These are phyloP conservation scores for Kokia cookei DNA, from an alignment of 441 rosid genomes.

Conservation along the genomic window DNA sequence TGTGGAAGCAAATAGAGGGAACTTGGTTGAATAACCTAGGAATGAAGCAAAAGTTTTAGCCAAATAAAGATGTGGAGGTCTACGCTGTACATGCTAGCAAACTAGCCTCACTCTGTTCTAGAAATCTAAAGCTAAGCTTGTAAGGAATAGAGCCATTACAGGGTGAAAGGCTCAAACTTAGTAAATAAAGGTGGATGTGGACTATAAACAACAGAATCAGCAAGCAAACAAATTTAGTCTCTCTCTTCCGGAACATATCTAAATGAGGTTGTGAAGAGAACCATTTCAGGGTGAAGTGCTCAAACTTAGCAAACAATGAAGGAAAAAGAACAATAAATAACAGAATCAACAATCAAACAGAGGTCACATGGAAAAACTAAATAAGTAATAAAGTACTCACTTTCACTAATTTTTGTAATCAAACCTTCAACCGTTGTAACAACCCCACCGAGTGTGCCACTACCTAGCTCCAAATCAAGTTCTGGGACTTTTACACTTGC, in stretches of 20 bases:
- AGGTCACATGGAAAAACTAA: background rate
- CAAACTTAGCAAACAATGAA: background rate
- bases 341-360: background rate
- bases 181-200: background rate
- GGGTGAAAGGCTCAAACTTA: background rate
- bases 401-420: constrained; percentile 87
- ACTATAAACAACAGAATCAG: background rate
- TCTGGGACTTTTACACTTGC: constrained; percentile 79
- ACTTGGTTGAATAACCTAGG: background rate
- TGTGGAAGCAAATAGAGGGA: background rate
- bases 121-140: background rate
- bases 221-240: background rate
- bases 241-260: background rate
- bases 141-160: background rate
- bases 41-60: background rate
- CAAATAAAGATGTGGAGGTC: background rate
- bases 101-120: background rate
- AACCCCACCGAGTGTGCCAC: constrained; percentile 91
- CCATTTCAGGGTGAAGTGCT: background rate
- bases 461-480: constrained; percentile 82
- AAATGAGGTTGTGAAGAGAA: background rate
- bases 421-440: constrained; percentile 98
- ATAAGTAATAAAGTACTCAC: constrained; percentile 39
- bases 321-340: background rate
- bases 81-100: background rate